A percentile compares a stretch with the other conserved stretches of the same genome.
Evolutionary conservation across 768 basidiomycete genomes (phyloP).

Genomic region (Sutorius australiensis): DNA sequence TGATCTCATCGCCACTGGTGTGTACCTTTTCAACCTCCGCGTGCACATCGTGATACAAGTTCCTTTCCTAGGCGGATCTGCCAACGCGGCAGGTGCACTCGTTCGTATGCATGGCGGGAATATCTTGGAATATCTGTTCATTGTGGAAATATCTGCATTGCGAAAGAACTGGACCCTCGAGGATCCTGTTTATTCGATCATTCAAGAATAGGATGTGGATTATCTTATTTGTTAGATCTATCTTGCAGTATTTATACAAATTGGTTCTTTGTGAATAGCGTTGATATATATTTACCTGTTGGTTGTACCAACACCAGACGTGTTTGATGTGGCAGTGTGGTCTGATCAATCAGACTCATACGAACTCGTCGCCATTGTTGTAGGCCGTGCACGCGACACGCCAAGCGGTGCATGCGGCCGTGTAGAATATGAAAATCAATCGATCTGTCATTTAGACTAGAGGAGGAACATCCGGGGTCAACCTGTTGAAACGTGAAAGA

Average conservation of each 20-base stretch:
- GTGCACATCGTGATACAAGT: conserved; percentile 4
- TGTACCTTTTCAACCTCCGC: conserved; percentile 13
- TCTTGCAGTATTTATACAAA: conserved; percentile 1
- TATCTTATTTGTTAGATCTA: conserved; percentile 21
- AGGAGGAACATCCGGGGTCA: neutral
- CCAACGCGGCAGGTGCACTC: conserved; percentile 87
- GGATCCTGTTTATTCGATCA: conserved; percentile 84
- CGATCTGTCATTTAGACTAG: neutral
- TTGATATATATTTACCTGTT: neutral
- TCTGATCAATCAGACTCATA: neutral
- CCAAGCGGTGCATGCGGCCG: neutral
- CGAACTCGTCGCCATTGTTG: neutral
- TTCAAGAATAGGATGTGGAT: conserved; percentile 54
- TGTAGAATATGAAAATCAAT: neutral
- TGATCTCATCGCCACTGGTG: conserved; percentile 95
- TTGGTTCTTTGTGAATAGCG: neutral
- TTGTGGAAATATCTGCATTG: conserved; percentile 78
- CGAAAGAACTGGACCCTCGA: conserved; percentile 66
- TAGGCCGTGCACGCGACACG: neutral
- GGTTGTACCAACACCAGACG: neutral
- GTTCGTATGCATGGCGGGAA: conserved; percentile 79
- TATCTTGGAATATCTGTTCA: conserved; percentile 90
- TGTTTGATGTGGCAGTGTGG: neutral
- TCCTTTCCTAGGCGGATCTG: conserved; percentile 72
- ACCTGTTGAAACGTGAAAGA: neutral